phyloP scores from a whole-genome alignment of 2,329 filamentous ascomycete genomes.

The Aureobasidium vineae region DNA sequence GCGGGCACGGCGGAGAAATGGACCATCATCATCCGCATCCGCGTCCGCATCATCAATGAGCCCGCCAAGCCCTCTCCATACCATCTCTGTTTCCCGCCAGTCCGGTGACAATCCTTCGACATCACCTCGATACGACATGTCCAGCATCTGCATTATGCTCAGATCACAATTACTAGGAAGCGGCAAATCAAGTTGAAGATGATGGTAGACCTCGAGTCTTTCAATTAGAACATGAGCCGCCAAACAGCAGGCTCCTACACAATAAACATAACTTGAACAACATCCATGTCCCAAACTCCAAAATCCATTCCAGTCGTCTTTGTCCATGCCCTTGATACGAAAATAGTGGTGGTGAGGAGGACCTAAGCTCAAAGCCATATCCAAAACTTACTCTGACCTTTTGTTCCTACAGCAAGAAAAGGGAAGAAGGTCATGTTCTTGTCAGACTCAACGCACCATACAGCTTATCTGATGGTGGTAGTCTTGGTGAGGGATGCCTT shows the following conservation, averaged over 20 bases:
- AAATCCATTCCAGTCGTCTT: conserved; percentile 4
- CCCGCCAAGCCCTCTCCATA: conserved; percentile 4
- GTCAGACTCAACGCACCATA: neutral
- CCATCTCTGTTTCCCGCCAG: conserved; percentile 6
- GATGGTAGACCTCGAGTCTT: neutral
- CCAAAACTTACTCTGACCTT: conserved; percentile 20
- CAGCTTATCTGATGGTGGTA: conserved; percentile 62
- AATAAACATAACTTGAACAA: conserved; percentile 7
- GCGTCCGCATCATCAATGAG: neutral
- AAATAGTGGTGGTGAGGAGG: neutral
- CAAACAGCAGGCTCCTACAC: neutral
- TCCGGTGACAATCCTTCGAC: neutral
- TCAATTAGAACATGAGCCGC: conserved; percentile 13
- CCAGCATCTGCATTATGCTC: neutral
- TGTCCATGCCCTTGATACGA: neutral
- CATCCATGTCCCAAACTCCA: conserved; percentile 2
- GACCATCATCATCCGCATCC: neutral
- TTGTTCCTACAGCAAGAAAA: conserved; percentile 4
- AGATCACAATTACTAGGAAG: neutral
- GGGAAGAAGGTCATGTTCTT: conserved; percentile 15
- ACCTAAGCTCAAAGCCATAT: neutral
- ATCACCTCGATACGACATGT: neutral
- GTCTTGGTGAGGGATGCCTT: conserved; percentile 82
- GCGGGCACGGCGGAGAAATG: conserved; percentile 18
- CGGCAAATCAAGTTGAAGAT: neutral